Conservation (phyloP, 352 stramenopile genomes). For the Phytophthora tentaculata region DNA sequence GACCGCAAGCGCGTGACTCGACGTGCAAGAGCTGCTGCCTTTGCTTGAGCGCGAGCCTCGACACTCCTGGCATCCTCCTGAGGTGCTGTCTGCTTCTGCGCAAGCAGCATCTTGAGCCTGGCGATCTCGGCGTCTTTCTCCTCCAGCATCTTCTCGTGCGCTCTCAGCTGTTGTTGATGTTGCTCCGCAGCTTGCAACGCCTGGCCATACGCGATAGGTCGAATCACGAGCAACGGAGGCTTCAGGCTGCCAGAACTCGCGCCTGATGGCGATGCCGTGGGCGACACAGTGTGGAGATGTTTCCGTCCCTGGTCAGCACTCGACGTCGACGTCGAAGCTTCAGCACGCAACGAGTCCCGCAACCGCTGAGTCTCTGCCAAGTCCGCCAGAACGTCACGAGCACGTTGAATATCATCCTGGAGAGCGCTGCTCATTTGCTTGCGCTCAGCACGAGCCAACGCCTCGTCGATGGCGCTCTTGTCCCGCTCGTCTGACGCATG, state of each 20-base stretch:
- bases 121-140: slow-evolving; percentile 77
- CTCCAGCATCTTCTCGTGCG: slow-evolving; percentile 65
- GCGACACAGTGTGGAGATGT: slow-evolving; percentile 40
- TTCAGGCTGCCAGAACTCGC: slow-evolving; percentile 21
- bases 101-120: slow-evolving; percentile 46
- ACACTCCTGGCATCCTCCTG: slow-evolving; percentile 20
- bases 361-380: slow-evolving; percentile 36
- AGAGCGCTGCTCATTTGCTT: slow-evolving; percentile 83
- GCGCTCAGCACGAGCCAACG: slow-evolving; percentile 67
- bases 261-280: slow-evolving; percentile 19
- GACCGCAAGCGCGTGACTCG: slow-evolving; percentile 36
- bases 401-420: slow-evolving; percentile 54
- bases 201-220: slow-evolving; percentile 75
- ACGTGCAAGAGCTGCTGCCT: slow-evolving; percentile 28
- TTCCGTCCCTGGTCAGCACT: slow-evolving; percentile 20
- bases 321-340: slow-evolving; percentile 12
- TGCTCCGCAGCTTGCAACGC: slow-evolving; percentile 71
- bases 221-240: slow-evolving; percentile 64
- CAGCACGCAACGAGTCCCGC: slow-evolving; percentile 17
- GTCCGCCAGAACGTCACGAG: slow-evolving; percentile 50
- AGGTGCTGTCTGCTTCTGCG: slow-evolving; percentile 23
- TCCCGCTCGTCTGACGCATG: slow-evolving; percentile 59
- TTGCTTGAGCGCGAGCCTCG: slow-evolving; percentile 19
- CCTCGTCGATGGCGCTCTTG: slow-evolving; percentile 57
- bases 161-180: slow-evolving; percentile 60